Evolutionary conservation across 179 eudicot genomes (phyloP).

Genomic region (Silene noctiflora): DNA sequence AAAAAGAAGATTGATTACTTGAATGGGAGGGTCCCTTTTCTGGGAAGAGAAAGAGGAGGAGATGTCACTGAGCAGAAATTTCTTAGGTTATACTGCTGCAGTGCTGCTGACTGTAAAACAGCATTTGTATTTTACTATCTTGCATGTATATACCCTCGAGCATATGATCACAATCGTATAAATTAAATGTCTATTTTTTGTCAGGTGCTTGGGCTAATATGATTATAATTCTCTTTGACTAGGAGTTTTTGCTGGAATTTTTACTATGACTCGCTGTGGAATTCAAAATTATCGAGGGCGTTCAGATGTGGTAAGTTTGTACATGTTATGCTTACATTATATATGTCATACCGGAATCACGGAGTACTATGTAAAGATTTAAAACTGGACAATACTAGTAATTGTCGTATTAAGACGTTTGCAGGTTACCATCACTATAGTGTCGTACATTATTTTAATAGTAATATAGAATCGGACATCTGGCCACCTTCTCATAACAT

Average conservation of each 20-base stretch:
- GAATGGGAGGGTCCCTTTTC: neutral
- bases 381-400: neutral
- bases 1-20: neutral
- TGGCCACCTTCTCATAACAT: neutral
- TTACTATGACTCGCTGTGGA: conserved; percentile 62
- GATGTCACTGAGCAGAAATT: neutral
- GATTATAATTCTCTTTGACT: conserved; percentile 14
- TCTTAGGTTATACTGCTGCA: neutral
- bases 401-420: neutral
- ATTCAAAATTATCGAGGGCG: conserved; percentile 61
- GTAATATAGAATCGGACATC: neutral
- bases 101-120: neutral
- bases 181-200: neutral
- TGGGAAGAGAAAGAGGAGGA: neutral
- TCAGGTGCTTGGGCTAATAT: conserved; percentile 3
- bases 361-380: neutral
- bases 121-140: neutral
- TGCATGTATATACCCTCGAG: neutral
- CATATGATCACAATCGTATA: neutral
- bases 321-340: neutral
- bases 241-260: conserved; percentile 80
- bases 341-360: neutral
- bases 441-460: neutral
- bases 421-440: neutral
- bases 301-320: conserved; percentile 67